Evolutionary conservation across 495 filamentous ascomycete species (phyloP).

Genomic region (Trypethelium eluteriae): DNA sequence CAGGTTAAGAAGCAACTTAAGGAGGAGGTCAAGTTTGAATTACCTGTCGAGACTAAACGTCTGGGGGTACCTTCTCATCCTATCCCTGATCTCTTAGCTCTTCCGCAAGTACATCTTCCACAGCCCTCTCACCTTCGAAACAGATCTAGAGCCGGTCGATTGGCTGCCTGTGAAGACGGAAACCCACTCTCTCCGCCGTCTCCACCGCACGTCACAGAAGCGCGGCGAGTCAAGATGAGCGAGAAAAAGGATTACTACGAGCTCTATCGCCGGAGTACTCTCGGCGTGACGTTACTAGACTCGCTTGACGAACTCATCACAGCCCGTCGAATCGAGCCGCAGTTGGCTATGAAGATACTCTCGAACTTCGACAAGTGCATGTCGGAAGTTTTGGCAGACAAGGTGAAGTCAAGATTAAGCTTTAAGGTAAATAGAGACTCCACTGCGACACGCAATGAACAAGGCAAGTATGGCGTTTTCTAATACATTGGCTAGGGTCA

Average conservation of each 20-base stretch:
- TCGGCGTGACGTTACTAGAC: conserved; percentile 86
- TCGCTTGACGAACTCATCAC: conserved; percentile 94
- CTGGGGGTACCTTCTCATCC: background rate
- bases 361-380: conserved; percentile 85
- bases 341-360: conserved; percentile 96
- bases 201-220: conserved; percentile 8
- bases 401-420: conserved; percentile 78
- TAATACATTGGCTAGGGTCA: conserved; percentile 59
- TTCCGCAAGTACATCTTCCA: background rate
- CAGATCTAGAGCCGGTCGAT: no score
- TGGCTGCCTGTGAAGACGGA: background rate
- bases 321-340: conserved; percentile 86
- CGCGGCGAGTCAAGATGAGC: conserved; percentile 27
- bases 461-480: background rate
- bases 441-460: background rate
- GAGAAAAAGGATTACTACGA: conserved; percentile 62
- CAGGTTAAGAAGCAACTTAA: no score
- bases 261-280: conserved; percentile 92
- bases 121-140: background rate
- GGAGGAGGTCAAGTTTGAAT: background rate
- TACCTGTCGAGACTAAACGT: background rate
- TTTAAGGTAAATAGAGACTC: conserved; percentile 70
- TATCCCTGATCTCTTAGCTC: background rate
- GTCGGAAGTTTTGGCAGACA: conserved; percentile 78
- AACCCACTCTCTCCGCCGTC: conserved; percentile 13